Conservation (phyloP, 257 asterid species). For the Striga asiatica region DNA sequence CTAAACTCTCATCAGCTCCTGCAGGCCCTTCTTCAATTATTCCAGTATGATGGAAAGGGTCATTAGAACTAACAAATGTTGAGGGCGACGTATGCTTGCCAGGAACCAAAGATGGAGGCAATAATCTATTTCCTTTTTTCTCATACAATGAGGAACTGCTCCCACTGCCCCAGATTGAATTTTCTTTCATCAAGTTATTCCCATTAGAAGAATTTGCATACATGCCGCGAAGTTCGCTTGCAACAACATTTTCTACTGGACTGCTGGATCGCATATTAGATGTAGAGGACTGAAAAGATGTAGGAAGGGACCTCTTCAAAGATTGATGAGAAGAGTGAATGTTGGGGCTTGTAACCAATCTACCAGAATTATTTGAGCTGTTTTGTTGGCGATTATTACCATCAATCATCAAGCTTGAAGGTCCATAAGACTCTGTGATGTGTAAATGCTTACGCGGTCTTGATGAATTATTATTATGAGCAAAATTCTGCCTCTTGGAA, state of each 20-base stretch:
- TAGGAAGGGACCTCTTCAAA: slow-evolving; percentile 41
- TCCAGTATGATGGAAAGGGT: slow-evolving; percentile 41
- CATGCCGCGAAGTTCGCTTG: slow-evolving; percentile 35
- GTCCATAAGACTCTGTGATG: slow-evolving; percentile 25
- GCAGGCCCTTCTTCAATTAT: slow-evolving; percentile 56
- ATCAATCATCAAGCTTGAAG: slow-evolving; percentile 31
- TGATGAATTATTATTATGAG: slow-evolving; percentile 31
- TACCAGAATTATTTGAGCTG: slow-evolving; percentile 16
- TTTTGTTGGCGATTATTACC: slow-evolving; percentile 13
- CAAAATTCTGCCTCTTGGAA: slow-evolving; percentile 26
- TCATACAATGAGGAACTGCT: slow-evolving; percentile 29
- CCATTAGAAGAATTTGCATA: slow-evolving; percentile 35
- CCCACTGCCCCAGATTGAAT: slow-evolving; percentile 17
- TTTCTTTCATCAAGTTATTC: slow-evolving; percentile 23
- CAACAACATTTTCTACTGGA: slow-evolving; percentile 37
- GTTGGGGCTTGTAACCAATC: slow-evolving; percentile 22
- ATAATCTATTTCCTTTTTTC: slow-evolving; percentile 41
- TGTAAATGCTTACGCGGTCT: slow-evolving; percentile 24
- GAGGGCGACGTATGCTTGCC: slow-evolving; percentile 34
- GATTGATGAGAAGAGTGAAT: slow-evolving; percentile 25
- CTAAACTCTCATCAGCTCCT: slow-evolving; percentile 83
- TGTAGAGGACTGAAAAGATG: slow-evolving; percentile 30
- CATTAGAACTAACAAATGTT: slow-evolving; percentile 33
- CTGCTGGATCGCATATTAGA: slow-evolving; percentile 25
- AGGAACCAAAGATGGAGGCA: slow-evolving; percentile 45